phyloP scores from a whole-genome alignment of 2,329 filamentous ascomycete species.

The Basipetospora sp. region DNA sequence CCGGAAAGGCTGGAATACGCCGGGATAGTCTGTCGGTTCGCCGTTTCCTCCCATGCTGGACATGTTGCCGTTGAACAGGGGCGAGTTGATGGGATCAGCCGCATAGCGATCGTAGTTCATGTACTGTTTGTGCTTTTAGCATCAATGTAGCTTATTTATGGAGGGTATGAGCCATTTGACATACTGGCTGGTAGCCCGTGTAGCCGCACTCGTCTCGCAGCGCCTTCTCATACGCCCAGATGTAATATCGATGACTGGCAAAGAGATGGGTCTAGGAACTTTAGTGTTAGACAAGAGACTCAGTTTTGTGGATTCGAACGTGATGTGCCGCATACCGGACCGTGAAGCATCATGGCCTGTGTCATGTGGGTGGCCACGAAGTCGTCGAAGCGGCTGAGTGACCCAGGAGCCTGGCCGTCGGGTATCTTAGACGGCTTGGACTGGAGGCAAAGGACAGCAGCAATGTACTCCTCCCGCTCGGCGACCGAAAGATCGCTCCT shows the following conservation, averaged over 20 bases:
- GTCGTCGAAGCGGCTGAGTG: slow-evolving; percentile 32
- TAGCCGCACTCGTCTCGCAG: slow-evolving; percentile 21
- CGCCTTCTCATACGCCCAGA: slow-evolving; percentile 18
- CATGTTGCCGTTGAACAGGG: slow-evolving; percentile 34
- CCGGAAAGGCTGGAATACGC: slow-evolving; percentile 14
- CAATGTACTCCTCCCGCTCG: slow-evolving; percentile 24
- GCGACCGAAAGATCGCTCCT: slow-evolving; percentile 14
- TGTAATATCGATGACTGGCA: slow-evolving; percentile 19
- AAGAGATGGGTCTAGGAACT: slow-evolving; percentile 14
- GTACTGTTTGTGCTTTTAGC: slow-evolving; percentile 18
- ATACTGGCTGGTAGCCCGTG: slow-evolving; percentile 24
- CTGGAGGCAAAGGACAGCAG: slow-evolving; percentile 30
- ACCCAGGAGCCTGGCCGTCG: slow-evolving; percentile 23
- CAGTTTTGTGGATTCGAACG: too few species aligned
- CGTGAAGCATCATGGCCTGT: slow-evolving; percentile 29
- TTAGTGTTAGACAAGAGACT: too few species aligned
- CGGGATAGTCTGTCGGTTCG: slow-evolving; percentile 13
- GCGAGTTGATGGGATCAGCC: slow-evolving; percentile 22
- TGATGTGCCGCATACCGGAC: slow-evolving; percentile 1
- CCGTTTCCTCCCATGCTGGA: slow-evolving; percentile 32
- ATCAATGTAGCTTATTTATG: too few species aligned
- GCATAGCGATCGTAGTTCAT: slow-evolving; percentile 28
- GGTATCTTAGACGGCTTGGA: slow-evolving; percentile 21
- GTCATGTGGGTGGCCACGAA: slow-evolving; percentile 35
- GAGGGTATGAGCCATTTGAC: slow-evolving; percentile 5